Base-by-base conservation (phyloP, 768 basidiomycete genomes). In the Sarcodon aspratus region DNA sequence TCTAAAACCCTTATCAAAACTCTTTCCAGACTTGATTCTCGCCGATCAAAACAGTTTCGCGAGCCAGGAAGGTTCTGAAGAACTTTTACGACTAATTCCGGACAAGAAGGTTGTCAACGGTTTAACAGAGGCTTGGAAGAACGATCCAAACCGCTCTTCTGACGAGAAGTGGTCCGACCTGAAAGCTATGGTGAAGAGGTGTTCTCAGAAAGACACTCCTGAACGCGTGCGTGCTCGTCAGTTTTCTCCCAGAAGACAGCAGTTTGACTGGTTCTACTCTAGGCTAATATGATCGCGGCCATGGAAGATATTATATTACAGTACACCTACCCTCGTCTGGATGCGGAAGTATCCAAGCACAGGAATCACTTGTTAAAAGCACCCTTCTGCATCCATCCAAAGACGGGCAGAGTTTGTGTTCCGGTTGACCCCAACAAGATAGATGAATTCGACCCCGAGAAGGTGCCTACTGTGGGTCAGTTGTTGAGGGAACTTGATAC, bases 351-450 rank as follows among this genome's bases (percentile, higher is more conserved):
- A 31, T 94, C 93, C 3, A 95, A 98, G 60, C 90, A 94, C 60
- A 78, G 93, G 45, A 98, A 99, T 68, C 96, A 99, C 70, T 74
- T 99, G 69, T 77, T 99, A 48, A 99, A 99, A 66, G 85, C 91
- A 17, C 96, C 96, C 0, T 99, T 99, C 66, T 96, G 94, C 61
- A 71, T 98, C 0, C 96, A 99, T 64, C 96, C 96, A 0, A 89
- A 89, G 54, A 99, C 96, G 2, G 96, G 95, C 1, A 79, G 92
- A 32, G 80, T 99, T 8, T 99, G 95, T 61, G 89, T 99, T 2
- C 96, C 95, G 1, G 72, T 98, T 13, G 85, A 95, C 59, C 85
- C 92, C 3, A 66, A 66, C 33, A 62, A 66, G 33, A 76, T 97
- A 32, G 80, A 90, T 48, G 69, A 75, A 1, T 99, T 98, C 59